These are phyloP conservation scores for Blastocystis sp. DNA, from an alignment of 352 stramenopile species.

Conservation along the genomic window DNA sequence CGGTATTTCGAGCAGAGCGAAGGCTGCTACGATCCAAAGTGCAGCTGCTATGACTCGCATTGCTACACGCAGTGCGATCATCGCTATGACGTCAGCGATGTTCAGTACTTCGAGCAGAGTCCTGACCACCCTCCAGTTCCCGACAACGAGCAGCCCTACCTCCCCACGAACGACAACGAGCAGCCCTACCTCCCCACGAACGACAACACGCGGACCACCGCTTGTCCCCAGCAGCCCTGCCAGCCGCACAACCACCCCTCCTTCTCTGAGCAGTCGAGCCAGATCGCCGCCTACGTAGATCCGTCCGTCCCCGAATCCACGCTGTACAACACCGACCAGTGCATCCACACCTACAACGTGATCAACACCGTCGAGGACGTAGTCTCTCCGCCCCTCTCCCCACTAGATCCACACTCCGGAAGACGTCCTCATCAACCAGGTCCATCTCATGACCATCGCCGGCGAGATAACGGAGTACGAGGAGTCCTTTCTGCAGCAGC, in stretches of 20 bases:
- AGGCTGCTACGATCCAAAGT: too few species aligned
- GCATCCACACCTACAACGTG: constrained; percentile 57
- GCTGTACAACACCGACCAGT: constrained; percentile 55
- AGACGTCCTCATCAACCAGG: constrained; percentile 46
- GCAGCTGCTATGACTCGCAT: not conserved
- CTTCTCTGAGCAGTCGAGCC: not conserved
- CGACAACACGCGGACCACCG: not conserved
- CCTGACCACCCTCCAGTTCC: not conserved
- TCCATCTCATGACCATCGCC: constrained; percentile 39
- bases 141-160: not conserved
- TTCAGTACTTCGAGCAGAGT: not conserved
- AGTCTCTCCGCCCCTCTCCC: not conserved
- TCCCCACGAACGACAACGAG: not conserved
- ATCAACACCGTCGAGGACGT: constrained; percentile 47
- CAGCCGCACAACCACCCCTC: not conserved
- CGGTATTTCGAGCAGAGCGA: too few species aligned
- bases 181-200: not conserved
- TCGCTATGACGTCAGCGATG: not conserved
- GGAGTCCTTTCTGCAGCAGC: constrained; percentile 45
- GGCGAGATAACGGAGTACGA: constrained; percentile 59
- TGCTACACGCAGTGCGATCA: not conserved
- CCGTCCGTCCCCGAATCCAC: not conserved
- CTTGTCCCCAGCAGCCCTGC: not conserved
- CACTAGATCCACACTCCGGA: constrained; percentile 50
- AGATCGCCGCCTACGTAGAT: not conserved